Conservation (phyloP, 257 asterid species). For the Rhazya stricta region DNA sequence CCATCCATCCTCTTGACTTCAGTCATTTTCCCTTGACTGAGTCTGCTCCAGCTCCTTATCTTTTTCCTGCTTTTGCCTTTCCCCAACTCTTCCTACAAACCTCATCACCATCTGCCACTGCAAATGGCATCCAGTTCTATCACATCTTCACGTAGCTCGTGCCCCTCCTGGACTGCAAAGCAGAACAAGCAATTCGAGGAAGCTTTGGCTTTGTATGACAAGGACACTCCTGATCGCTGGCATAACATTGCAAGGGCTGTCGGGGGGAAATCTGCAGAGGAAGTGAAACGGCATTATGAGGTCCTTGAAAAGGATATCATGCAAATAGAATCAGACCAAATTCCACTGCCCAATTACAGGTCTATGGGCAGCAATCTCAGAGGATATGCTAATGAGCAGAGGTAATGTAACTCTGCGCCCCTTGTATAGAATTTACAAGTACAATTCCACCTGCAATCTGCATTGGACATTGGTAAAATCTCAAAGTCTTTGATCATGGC, state of each 20-base stretch:
- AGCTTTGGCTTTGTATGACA: slow-evolving; percentile 37
- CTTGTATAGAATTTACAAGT: too few species aligned
- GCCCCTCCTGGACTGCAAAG: slow-evolving; percentile 35
- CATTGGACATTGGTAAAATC: not conserved
- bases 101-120: too few species aligned
- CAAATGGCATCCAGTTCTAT: slow-evolving; percentile 59
- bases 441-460: not conserved
- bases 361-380: slow-evolving; percentile 17
- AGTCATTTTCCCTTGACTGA: slow-evolving; percentile 26
- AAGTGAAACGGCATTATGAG: slow-evolving; percentile 40
- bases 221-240: slow-evolving; percentile 47
- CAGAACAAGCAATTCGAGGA: slow-evolving; percentile 51
- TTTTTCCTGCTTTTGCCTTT: not conserved
- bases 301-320: slow-evolving; percentile 36
- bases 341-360: slow-evolving; percentile 35
- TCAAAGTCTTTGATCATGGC: not conserved
- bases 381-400: slow-evolving; percentile 26
- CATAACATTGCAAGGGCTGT: slow-evolving; percentile 38
- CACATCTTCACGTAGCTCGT: slow-evolving; percentile 30
- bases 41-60: not conserved
- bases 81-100: not conserved
- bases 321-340: slow-evolving; percentile 32
- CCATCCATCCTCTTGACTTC: slow-evolving; percentile 24
- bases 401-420: slow-evolving; percentile 14
- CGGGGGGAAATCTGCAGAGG: slow-evolving; percentile 38